Evolutionary conservation across 352 stramenopile species (phyloP), one percentile per base, ranked within the genome.

Genomic region (Globisporangium irregulare): DNA sequence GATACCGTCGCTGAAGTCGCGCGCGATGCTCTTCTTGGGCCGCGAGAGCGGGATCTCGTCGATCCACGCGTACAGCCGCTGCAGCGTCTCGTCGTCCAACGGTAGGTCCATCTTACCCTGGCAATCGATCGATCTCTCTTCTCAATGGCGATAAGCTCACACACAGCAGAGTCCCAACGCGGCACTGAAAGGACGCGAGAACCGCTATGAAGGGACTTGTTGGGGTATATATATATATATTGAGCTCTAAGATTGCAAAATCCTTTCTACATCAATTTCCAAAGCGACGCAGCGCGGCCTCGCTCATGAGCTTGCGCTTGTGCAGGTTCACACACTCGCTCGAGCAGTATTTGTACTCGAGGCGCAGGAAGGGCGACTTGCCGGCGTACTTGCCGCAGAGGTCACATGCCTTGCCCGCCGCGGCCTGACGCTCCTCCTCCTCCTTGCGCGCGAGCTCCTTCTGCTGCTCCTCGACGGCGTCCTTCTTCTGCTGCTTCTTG

Each of bases 1-100:
- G 46, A 97, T 94, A 20, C 89, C 95, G 76, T 99, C 96, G 69
- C 92, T 98, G 71, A 99, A 99, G 81, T 99, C 96, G 18, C 96
- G 79, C 48, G 92, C 75, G 64, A 99, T 98, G 75, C 97, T 98
- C 67, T 93, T 92, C 86, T 99, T 99, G 2, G 95, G 94, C 9
- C 96, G 79, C 25, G 89, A 97, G 14, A 99, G 76, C 57, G 94
- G 92, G 67, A 99, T 97, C 68, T 97, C 90, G 59, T 99, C 95
- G 64, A 99, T 94, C 96, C 96, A 99, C 32, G 90, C 89, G 71
- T 98, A 99, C 65, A 99, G 73, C 38, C 91, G 89, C 77, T 97
- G 92, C 58, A 98, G 74, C 38, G 93, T 93, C 53, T 97, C 93
- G 72, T 98, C 92, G 67, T 95, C 87, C 27, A 94, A 78, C 46